A percentile compares a stretch with the other conserved stretches of the same genome.
These are phyloP conservation scores for Leccinum cinnamomeum DNA, from an alignment of 1,284 basidiomycete genomes.

Conservation along the genomic window DNA sequence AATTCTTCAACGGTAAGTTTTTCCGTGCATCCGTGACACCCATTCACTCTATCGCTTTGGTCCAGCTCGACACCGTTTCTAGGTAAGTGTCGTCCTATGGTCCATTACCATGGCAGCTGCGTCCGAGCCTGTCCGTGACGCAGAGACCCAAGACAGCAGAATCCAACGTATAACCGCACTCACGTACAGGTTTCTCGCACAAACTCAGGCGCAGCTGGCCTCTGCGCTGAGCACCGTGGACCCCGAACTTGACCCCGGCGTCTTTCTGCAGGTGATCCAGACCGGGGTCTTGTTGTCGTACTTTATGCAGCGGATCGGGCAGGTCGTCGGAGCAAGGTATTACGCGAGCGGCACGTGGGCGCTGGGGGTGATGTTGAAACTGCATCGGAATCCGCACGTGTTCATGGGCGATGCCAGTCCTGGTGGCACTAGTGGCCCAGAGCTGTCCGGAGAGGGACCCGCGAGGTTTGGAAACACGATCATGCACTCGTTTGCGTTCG, in stretches of 20 bases:
- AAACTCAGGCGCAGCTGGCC: conserved; percentile 32
- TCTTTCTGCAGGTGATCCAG: conserved; percentile 47
- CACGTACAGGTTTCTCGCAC: conserved; percentile 33
- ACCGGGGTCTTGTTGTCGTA: conserved; percentile 45
- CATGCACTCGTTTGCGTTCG: conserved; percentile 5
- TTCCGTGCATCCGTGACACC: no score
- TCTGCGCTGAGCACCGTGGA: conserved; percentile 18
- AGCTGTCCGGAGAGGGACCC: neutral
- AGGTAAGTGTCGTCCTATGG: no score
- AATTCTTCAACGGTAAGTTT: no score
- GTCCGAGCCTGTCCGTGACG: conserved; percentile 18
- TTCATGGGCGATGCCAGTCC: neutral
- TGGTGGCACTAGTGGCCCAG: neutral
- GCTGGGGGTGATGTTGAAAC: conserved; percentile 36
- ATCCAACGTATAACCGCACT: neutral
- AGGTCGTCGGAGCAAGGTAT: conserved; percentile 43
- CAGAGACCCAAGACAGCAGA: conserved; percentile 1
- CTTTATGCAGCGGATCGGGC: conserved; percentile 45
- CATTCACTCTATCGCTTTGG: neutral
- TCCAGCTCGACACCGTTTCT: no score
- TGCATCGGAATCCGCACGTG: conserved; percentile 33
- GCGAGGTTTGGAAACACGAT: neutral
- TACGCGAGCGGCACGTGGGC: conserved; percentile 42
- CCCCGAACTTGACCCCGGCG: conserved; percentile 24
- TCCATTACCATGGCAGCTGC: conserved; percentile 23